Conservation (phyloP, 345 rosid species). For the Ricinus communis region DNA sequence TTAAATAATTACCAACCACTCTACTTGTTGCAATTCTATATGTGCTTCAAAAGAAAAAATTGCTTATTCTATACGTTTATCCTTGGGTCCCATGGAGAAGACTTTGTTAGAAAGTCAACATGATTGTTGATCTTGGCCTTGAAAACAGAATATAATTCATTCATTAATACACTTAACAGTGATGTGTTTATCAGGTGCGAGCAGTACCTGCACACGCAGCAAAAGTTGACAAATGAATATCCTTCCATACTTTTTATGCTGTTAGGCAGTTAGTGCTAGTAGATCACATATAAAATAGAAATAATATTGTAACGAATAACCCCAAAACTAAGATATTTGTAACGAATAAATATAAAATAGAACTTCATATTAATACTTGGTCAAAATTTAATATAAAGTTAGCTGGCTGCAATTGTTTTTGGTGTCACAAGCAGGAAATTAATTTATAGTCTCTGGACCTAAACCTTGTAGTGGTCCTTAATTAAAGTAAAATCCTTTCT, state of each 20-base stretch:
- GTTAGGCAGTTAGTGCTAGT: not conserved
- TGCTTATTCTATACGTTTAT: conserved; percentile 36
- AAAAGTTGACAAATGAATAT: conserved; percentile 32
- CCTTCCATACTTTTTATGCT: not conserved
- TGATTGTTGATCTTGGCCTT: conserved; percentile 24
- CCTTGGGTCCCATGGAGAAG: conserved; percentile 38
- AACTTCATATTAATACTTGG: no score
- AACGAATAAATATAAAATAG: no score
- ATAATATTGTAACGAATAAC: no score
- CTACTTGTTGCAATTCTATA: no score
- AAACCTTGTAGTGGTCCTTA: not conserved
- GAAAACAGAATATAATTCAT: not conserved
- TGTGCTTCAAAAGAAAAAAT: no score
- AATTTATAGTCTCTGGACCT: not conserved
- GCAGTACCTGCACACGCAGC: conserved; percentile 36
- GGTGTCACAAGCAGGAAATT: not conserved
- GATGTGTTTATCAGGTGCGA: conserved; percentile 23
- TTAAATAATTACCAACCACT: not conserved
- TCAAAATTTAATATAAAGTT: no score
- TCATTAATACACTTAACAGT: conserved; percentile 5
- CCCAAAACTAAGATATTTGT: no score
- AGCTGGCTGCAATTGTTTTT: not conserved
- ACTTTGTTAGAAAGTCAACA: conserved; percentile 29
- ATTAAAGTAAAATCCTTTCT: not conserved
- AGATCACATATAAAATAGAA: no score